Evolutionary conservation across 768 basidiomycete genomes (phyloP).

Genomic region (Fomitopsis pulvina): DNA sequence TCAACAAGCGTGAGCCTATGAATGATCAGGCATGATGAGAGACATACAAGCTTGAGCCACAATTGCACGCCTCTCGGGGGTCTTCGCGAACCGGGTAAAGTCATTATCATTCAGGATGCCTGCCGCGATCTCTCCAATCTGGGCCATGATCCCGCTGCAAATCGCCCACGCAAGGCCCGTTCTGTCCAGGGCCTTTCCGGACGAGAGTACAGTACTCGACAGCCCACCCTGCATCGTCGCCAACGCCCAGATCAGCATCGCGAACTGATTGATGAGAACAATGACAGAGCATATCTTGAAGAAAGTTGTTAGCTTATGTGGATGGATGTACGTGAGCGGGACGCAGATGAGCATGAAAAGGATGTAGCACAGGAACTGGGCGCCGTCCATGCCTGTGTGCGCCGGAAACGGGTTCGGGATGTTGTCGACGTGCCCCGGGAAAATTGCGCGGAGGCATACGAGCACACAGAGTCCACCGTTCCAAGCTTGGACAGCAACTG

Average conservation of each 20-base stretch:
- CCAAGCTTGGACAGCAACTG: slow-evolving; percentile 3
- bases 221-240: slow-evolving; percentile 11
- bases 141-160: slow-evolving; percentile 14
- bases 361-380: slow-evolving; percentile 6
- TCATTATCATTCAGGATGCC: slow-evolving; percentile 19
- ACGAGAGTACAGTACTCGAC: slow-evolving; percentile 9
- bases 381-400: slow-evolving; percentile 13
- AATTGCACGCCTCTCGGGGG: slow-evolving; percentile 1
- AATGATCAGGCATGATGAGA: slow-evolving; percentile 7
- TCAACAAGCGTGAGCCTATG: slow-evolving; percentile 6
- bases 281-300: slow-evolving; percentile 15
- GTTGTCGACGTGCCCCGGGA: slow-evolving; percentile 12
- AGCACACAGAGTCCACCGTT: slow-evolving; percentile 5
- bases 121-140: slow-evolving; percentile 14
- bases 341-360: slow-evolving; percentile 14
- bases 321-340: slow-evolving; percentile 17
- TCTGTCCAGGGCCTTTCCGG: slow-evolving; percentile 4
- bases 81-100: slow-evolving; percentile 16
- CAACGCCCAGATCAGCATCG: slow-evolving; percentile 16
- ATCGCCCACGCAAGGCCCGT: slow-evolving; percentile 15
- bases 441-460: slow-evolving; percentile 14
- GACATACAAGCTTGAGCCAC: neutral
- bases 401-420: slow-evolving; percentile 13
- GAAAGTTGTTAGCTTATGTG: slow-evolving; percentile 15
- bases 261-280: slow-evolving; percentile 9